Base-by-base conservation (phyloP, 352 stramenopile species). In the Phytopythium montanum region DNA sequence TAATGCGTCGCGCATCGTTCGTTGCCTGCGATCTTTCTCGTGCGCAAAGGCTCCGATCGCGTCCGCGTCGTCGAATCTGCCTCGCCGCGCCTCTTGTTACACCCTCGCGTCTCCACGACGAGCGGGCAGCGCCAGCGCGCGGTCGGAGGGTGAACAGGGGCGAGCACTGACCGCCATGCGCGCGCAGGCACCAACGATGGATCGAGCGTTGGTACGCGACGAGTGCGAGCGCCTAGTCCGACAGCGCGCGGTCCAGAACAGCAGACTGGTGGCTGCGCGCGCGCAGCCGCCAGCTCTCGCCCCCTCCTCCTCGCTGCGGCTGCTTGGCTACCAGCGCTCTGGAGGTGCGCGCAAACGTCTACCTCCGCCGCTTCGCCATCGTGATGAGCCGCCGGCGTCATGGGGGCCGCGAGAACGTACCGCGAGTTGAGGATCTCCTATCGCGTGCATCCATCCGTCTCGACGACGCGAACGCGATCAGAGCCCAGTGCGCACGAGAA, bases 191-290 rank as follows among this genome's bases (percentile, higher is more conserved):
- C 71, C 71, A 81, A n/a, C 73, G 59, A 5, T 81, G 55, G 39
- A 84, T 39, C n/a, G 74, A 65, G 26, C 77, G 52, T 23, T 79
- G 69, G 50, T 79, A 81, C n/a, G 67, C 62, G 21, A 63, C 64
- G 26, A 84, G 67, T 14, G 60, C 61, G 45, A 79, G 71, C 4
- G 74, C 69, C 21, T 71, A 69, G 2, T 61, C 53, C n/a, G 74
- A 84, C 44, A 77, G 71, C 6, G 71, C 74, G 45, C 50, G 44
- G 55, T 81, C 69, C 38, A 84, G 50, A 31, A 76, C 49, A 6
- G 55, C 64, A n/a, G n/a, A n/a, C 7, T 81, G 72, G 72, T 79
- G 74, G 38, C 52, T 73, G 48, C 74, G 69, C 1, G 64, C 69
- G n/a, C 74, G 81, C 45, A 31, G 54, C 19, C 53, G 56, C 19